Conservation (phyloP, 2,329 filamentous ascomycete species). For the Thermoascus crustaceus region DNA sequence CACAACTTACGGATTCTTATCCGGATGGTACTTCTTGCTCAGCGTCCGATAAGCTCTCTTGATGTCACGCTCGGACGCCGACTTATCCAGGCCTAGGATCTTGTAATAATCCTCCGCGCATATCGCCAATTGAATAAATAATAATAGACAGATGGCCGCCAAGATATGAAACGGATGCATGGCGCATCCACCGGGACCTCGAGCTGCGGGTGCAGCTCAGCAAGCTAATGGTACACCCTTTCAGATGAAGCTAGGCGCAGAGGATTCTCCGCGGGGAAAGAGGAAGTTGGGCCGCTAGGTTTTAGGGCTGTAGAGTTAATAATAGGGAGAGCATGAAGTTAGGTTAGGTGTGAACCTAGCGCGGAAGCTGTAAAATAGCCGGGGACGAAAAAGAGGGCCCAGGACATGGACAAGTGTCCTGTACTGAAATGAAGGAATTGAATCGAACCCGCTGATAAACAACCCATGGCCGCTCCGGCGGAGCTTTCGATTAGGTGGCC, state of each 20-base stretch:
- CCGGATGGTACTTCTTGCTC: slow-evolving; percentile 93
- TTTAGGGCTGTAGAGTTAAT: background rate
- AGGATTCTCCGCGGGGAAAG: background rate
- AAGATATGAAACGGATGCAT: slow-evolving; percentile 30
- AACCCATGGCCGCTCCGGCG: background rate
- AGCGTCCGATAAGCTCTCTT: slow-evolving; percentile 88
- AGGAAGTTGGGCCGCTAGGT: background rate
- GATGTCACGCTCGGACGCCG: slow-evolving; percentile 77
- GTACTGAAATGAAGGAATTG: background rate
- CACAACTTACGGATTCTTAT: slow-evolving; percentile 82
- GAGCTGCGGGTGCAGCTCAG: slow-evolving; percentile 13
- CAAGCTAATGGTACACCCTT: background rate
- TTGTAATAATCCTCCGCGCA: slow-evolving; percentile 47
- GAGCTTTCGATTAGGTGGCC: slow-evolving; percentile 18
- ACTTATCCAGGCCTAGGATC: slow-evolving; percentile 70
- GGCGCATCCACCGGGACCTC: slow-evolving; percentile 6
- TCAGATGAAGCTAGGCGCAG: too few species aligned
- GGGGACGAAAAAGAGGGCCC: background rate
- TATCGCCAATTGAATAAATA: slow-evolving; percentile 29
- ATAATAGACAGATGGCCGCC: slow-evolving; percentile 25
- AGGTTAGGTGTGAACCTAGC: background rate
- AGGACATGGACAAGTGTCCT: background rate
- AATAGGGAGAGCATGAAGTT: background rate
- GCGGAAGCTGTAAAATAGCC: background rate
- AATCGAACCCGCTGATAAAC: background rate